phyloP scores from a whole-genome alignment of 495 filamentous ascomycete genomes.

The Daldinia grandis region DNA sequence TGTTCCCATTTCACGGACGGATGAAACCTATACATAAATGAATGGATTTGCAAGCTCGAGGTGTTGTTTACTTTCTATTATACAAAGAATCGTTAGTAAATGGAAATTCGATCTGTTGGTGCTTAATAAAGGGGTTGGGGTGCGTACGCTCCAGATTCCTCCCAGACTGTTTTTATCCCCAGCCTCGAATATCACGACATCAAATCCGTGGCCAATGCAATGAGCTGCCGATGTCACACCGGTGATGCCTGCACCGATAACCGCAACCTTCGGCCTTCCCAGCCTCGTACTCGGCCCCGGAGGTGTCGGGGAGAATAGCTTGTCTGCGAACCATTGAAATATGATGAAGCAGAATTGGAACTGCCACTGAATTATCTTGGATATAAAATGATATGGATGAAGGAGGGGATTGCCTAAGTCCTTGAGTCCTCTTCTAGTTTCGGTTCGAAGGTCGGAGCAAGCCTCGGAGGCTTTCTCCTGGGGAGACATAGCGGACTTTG shows the following conservation, averaged over 20 bases:
- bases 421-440: not conserved
- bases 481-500: slow-evolving; percentile 5
- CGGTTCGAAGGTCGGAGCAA: slow-evolving; percentile 4
- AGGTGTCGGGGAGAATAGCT: slow-evolving; percentile 73
- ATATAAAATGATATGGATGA: slow-evolving; percentile 66
- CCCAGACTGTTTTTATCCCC: slow-evolving; percentile 70
- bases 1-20: slow-evolving; percentile 76
- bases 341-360: slow-evolving; percentile 42
- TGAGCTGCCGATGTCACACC: slow-evolving; percentile 84
- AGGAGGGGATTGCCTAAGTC: slow-evolving; percentile 44
- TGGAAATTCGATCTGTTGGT: not conserved
- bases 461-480: slow-evolving; percentile 7
- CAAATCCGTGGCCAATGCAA: slow-evolving; percentile 87
- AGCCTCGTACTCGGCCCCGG: slow-evolving; percentile 64
- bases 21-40: slow-evolving; percentile 88
- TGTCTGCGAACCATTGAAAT: slow-evolving; percentile 71
- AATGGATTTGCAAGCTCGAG: slow-evolving; percentile 82
- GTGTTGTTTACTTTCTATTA: slow-evolving; percentile 80
- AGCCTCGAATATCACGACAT: slow-evolving; percentile 79
- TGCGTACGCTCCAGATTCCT: slow-evolving; percentile 83
- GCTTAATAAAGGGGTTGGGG: not conserved
- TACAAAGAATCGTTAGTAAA: not conserved
- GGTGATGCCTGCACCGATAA: slow-evolving; percentile 84
- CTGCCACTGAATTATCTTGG: slow-evolving; percentile 69
- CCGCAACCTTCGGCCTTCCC: slow-evolving; percentile 72